These are phyloP conservation scores for Penicillium paradoxum DNA, from an alignment of 495 filamentous ascomycete species.

Conservation along the genomic window DNA sequence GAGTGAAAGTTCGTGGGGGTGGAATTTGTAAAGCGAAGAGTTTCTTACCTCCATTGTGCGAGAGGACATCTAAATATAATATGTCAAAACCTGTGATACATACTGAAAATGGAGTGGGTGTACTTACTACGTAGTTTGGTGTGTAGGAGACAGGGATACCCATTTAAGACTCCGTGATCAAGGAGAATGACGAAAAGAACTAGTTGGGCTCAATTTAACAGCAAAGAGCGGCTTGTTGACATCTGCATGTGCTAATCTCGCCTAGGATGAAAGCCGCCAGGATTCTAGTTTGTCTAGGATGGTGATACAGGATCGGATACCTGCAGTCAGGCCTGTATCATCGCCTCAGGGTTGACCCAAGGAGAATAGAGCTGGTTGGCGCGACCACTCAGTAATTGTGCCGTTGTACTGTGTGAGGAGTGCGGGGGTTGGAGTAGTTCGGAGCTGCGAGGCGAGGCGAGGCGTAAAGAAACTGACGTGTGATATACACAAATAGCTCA, in stretches of 20 bases:
- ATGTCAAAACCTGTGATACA: background rate
- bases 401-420: background rate
- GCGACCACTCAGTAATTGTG: background rate
- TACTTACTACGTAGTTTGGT: background rate
- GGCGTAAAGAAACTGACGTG: background rate
- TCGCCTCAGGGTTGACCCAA: background rate
- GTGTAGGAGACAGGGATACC: background rate
- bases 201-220: constrained; percentile 8
- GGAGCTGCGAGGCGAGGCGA: background rate
- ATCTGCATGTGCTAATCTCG: constrained; percentile 9
- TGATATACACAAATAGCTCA: background rate
- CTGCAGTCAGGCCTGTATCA: constrained; percentile 5
- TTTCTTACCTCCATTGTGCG: constrained; percentile 9
- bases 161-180: background rate
- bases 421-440: constrained; percentile 9
- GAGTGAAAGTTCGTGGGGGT: background rate
- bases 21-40: background rate
- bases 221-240: background rate
- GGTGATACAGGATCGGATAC: constrained; percentile 3
- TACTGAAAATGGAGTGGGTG: background rate
- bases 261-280: background rate
- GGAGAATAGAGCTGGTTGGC: background rate
- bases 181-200: background rate
- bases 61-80: background rate
- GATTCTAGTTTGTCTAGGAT: background rate